Percentiles rank a stretch among this genome's conserved stretches.
Evolutionary conservation across 352 stramenopile species (phyloP).

Genomic region (Pythium sukuiense): DNA sequence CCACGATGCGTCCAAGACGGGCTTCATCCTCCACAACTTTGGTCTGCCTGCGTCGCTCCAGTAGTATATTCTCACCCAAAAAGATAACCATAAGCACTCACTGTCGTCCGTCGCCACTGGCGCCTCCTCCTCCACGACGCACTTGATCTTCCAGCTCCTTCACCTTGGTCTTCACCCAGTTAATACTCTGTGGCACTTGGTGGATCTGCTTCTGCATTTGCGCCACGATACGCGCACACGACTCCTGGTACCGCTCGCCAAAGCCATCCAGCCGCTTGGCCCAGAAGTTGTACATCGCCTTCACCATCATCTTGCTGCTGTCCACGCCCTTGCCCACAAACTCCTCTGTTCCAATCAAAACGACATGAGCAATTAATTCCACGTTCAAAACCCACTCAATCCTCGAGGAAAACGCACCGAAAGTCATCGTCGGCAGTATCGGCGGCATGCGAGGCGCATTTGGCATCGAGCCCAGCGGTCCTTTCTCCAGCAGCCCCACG

Average conservation of each 20-base stretch:
- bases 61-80: neutral
- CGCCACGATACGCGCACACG: conserved; percentile 48
- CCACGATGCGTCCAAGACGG: conserved; percentile 31
- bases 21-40: conserved; percentile 56
- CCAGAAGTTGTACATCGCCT: conserved; percentile 76
- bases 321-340: conserved; percentile 46
- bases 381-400: neutral
- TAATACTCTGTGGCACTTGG: conserved; percentile 15
- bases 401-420: conserved; percentile 26
- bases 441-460: conserved; percentile 33
- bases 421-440: conserved; percentile 49
- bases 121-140: conserved; percentile 9
- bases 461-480: conserved; percentile 44
- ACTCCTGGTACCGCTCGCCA: conserved; percentile 67
- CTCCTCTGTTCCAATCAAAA: conserved; percentile 25
- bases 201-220: conserved; percentile 68
- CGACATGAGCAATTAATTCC: neutral
- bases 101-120: neutral
- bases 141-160: conserved; percentile 28
- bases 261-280: conserved; percentile 63
- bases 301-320: conserved; percentile 48
- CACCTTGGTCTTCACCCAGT: conserved; percentile 18
- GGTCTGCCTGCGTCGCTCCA: conserved; percentile 23
- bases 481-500: conserved; percentile 46
- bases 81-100: neutral